phyloP scores from a whole-genome alignment of 2,329 filamentous ascomycete species.

The Aspergillus quadricinctus region DNA sequence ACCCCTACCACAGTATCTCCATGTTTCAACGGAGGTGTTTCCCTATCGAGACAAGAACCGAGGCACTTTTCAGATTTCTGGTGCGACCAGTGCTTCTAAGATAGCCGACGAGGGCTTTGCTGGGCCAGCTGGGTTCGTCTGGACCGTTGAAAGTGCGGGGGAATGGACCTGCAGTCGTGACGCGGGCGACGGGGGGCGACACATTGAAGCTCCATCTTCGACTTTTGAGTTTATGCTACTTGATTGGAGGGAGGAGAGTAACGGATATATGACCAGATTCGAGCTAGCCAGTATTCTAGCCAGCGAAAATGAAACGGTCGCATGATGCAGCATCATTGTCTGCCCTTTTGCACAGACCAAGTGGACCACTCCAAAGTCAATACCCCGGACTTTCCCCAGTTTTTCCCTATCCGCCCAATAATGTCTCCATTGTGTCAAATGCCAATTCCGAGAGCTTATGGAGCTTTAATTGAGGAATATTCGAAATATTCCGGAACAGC shows the following conservation, averaged over 20 bases:
- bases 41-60: slow-evolving; percentile 22
- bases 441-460: background rate
- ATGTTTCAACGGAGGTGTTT: slow-evolving; percentile 10
- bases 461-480: background rate
- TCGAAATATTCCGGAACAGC: background rate
- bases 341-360: background rate
- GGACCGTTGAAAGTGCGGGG: slow-evolving; percentile 20
- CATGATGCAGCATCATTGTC: too few species aligned
- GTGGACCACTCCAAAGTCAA: background rate
- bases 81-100: background rate
- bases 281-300: background rate
- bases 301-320: background rate
- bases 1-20: slow-evolving; percentile 2
- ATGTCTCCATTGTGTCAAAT: background rate
- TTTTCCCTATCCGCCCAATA: background rate
- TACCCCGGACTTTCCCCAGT: background rate
- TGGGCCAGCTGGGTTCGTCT: slow-evolving; percentile 2
- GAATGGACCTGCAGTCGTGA: slow-evolving; percentile 14
- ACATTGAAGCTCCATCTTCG: background rate
- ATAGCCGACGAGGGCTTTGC: slow-evolving; percentile 8
- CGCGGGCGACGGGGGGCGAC: background rate
- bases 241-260: background rate
- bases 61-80: slow-evolving; percentile 17
- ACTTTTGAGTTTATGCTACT: background rate
- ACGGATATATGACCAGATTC: background rate